Evolutionary conservation across 2,329 filamentous ascomycete genomes (phyloP).

Genomic region (Neophaeococcomyces aloes): DNA sequence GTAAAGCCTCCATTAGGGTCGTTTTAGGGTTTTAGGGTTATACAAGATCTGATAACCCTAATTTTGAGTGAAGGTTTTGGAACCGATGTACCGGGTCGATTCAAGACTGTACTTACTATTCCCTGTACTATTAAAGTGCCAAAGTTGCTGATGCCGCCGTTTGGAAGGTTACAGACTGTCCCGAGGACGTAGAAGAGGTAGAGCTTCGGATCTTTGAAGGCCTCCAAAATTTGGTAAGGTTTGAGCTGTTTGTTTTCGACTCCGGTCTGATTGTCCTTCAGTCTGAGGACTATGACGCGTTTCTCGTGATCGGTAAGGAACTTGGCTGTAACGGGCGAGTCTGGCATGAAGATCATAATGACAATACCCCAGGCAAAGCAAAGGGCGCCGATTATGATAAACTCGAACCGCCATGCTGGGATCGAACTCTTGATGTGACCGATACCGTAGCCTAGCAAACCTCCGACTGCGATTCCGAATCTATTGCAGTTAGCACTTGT

Average conservation of each 20-base stretch:
- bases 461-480: slow-evolving; percentile 43
- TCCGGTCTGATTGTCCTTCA: slow-evolving; percentile 49
- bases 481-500: background rate
- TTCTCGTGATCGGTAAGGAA: slow-evolving; percentile 43
- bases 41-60: too few relatives aligned
- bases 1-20: too few relatives aligned
- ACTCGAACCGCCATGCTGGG: slow-evolving; percentile 56
- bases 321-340: slow-evolving; percentile 46
- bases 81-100: too few relatives aligned
- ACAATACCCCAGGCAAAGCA: slow-evolving; percentile 51
- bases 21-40: too few relatives aligned
- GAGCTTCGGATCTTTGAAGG: slow-evolving; percentile 48
- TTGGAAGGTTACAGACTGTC: slow-evolving; percentile 41
- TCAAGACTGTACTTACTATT: slow-evolving; percentile 6
- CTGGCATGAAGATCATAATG: slow-evolving; percentile 47
- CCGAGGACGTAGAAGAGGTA: slow-evolving; percentile 48
- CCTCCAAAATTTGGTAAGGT: slow-evolving; percentile 45
- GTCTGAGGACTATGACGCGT: slow-evolving; percentile 45
- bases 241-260: slow-evolving; percentile 49
- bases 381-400: slow-evolving; percentile 51
- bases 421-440: slow-evolving; percentile 37
- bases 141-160: slow-evolving; percentile 50
- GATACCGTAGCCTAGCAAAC: slow-evolving; percentile 26
- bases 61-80: too few relatives aligned
- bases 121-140: slow-evolving; percentile 45